Conservation (phyloP, 176 grass and related monocot genomes). For the Eleusine indica region DNA sequence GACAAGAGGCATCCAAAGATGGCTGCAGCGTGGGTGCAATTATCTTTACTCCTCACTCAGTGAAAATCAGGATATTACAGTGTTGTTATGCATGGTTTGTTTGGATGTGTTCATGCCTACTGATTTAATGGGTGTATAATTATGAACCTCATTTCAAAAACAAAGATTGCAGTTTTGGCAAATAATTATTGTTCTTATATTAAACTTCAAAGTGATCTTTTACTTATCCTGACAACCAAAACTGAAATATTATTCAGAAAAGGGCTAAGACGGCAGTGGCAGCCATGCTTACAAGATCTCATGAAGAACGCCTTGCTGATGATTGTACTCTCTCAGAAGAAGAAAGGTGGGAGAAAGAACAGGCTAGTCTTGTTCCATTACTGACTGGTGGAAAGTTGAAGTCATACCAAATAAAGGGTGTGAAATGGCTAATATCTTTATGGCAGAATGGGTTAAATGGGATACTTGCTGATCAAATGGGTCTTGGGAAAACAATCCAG, state of each 20-base stretch:
- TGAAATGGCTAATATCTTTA: constrained; percentile 96
- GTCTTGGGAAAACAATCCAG: constrained; percentile 98
- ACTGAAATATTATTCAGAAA: constrained; percentile 53
- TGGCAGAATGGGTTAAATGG: constrained; percentile 98
- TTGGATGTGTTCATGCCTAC: neutral
- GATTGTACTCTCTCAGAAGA: constrained; percentile 72
- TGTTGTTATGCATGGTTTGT: constrained; percentile 1
- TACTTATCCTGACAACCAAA: constrained; percentile 13
- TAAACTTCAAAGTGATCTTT: neutral
- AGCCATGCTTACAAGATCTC: constrained; percentile 84
- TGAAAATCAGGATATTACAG: neutral
- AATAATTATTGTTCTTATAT: neutral
- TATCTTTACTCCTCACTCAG: neutral
- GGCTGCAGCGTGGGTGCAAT: neutral
- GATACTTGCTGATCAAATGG: constrained; percentile 98
- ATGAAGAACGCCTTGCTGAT: constrained; percentile 52
- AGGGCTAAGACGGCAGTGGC: constrained; percentile 90
- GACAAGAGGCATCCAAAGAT: neutral
- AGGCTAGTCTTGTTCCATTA: constrained; percentile 80
- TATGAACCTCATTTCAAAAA: neutral
- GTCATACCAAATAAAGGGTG: constrained; percentile 95
- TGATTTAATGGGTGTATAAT: constrained; percentile 1
- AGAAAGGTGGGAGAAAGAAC: constrained; percentile 70
- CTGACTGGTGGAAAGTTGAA: constrained; percentile 93
- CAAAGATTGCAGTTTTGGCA: neutral